phyloP scores from a whole-genome alignment of 1,139 yeast genomes.

The Debaryomycetaceae sp. region DNA sequence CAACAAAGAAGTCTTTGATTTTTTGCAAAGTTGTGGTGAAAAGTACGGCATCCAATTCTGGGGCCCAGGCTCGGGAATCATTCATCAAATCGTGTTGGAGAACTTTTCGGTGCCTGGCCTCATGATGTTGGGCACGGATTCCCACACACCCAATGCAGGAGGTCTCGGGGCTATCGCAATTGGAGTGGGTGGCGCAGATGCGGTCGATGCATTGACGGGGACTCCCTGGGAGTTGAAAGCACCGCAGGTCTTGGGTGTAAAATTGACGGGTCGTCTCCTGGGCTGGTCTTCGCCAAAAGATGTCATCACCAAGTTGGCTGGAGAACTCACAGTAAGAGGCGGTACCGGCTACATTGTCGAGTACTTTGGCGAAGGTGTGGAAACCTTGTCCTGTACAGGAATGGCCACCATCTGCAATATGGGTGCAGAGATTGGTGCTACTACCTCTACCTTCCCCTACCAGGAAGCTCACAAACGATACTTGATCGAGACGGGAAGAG shows the following conservation, averaged over 20 bases:
- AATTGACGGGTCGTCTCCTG: slow-evolving; percentile 70
- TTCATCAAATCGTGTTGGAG: slow-evolving; percentile 93
- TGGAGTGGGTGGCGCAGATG: slow-evolving; percentile 99
- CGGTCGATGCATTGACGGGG: slow-evolving; percentile 92
- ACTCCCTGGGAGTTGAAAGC: slow-evolving; percentile 99
- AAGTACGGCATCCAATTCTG: slow-evolving; percentile 95
- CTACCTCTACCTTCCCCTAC: slow-evolving; percentile 94
- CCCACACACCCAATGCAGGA: slow-evolving; percentile 97
- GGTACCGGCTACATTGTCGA: slow-evolving; percentile 96
- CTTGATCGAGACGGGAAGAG: slow-evolving; percentile 71
- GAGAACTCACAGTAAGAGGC: slow-evolving; percentile 85
- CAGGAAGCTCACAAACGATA: slow-evolving; percentile 79
- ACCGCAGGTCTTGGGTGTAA: slow-evolving; percentile 85
- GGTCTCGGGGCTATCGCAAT: slow-evolving; percentile 95
- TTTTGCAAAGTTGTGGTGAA: slow-evolving; percentile 79
- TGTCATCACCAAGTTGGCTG: slow-evolving; percentile 85
- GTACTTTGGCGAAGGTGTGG: slow-evolving; percentile 91
- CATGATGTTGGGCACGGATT: slow-evolving; percentile 94
- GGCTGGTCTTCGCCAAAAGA: slow-evolving; percentile 98
- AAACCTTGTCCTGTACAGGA: slow-evolving; percentile 83
- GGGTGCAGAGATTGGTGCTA: slow-evolving; percentile 99
- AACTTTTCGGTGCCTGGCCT: slow-evolving; percentile 92
- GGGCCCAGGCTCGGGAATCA: slow-evolving; percentile 99
- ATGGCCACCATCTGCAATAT: slow-evolving; percentile 99
- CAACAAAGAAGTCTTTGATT: slow-evolving; percentile 89